Conservation (phyloP, 148 eudicot species). For the Euryodendron excelsum region DNA sequence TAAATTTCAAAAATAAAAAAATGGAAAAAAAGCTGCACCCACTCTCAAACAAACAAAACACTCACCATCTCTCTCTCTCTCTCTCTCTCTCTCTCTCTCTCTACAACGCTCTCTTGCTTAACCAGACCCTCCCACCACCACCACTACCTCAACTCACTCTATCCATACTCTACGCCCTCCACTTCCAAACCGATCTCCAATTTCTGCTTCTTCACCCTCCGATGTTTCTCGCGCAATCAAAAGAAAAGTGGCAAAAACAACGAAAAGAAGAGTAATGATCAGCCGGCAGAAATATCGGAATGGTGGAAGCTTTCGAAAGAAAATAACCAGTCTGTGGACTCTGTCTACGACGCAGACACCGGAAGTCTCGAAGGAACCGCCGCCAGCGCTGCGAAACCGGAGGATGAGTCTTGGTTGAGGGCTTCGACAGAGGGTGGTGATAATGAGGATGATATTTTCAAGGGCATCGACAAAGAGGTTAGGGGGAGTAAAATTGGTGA, state of each 20-base stretch:
- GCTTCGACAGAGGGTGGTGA: constrained; percentile 2
- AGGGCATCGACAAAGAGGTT: constrained; percentile 19
- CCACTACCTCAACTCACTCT: constrained; percentile 22
- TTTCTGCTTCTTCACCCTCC: constrained; percentile 18
- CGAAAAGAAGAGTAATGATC: constrained; percentile 3
- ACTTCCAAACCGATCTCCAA: constrained; percentile 10
- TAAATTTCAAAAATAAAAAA: no score
- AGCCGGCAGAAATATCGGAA: constrained; percentile 25
- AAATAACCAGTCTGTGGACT: constrained; percentile 28
- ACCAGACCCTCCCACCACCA: constrained; percentile 25
- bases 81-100: not conserved
- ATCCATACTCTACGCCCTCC: constrained; percentile 1
- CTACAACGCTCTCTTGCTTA: constrained; percentile 43
- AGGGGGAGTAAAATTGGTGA: constrained; percentile 11
- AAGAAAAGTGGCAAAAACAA: constrained; percentile 24
- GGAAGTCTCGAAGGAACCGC: constrained; percentile 13
- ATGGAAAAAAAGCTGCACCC: no score
- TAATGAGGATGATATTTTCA: constrained; percentile 27
- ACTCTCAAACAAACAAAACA: no score
- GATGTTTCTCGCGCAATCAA: constrained; percentile 38
- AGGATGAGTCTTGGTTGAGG: constrained; percentile 19
- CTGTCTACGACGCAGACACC: constrained; percentile 35
- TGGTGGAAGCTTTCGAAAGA: constrained; percentile 55
- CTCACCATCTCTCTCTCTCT: no score
- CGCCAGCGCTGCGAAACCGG: not conserved